Conservation (phyloP, 306 rosid genomes). For the Erythrophleum fordii region DNA sequence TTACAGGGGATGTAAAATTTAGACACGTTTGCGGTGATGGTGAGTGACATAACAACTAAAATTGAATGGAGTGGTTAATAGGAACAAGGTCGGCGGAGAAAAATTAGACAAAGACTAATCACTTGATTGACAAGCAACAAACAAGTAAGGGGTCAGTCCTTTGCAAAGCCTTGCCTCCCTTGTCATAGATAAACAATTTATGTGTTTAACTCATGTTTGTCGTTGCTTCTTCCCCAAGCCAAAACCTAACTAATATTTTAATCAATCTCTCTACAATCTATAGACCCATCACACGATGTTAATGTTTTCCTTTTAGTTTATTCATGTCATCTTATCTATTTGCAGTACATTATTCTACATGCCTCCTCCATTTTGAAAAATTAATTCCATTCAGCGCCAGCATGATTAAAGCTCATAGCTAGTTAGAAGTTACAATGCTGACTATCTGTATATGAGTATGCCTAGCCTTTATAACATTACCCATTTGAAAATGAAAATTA, state of each 20-base stretch:
- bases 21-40: neutral
- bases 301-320: conserved; percentile 5
- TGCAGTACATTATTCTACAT: neutral
- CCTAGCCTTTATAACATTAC: neutral
- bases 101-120: neutral
- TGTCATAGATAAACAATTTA: conserved; percentile 36
- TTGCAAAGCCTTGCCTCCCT: too few relatives aligned
- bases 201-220: conserved; percentile 45
- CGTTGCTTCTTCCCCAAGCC: conserved; percentile 72
- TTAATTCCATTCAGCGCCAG: neutral
- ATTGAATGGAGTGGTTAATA: conserved; percentile 8
- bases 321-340: neutral
- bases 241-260: conserved; percentile 43
- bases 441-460: too few relatives aligned
- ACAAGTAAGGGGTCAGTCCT: too few relatives aligned
- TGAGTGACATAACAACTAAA: neutral
- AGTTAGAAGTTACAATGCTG: too few relatives aligned
- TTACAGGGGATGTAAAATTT: too few relatives aligned
- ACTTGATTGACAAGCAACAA: conserved; percentile 68
- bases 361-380: neutral
- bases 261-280: conserved; percentile 8
- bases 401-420: too few relatives aligned
- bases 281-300: conserved; percentile 31
- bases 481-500: neutral
- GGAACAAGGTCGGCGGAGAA: too few relatives aligned